phyloP scores from a whole-genome alignment of 106 monocot species.

The Cymbidium sinense region DNA sequence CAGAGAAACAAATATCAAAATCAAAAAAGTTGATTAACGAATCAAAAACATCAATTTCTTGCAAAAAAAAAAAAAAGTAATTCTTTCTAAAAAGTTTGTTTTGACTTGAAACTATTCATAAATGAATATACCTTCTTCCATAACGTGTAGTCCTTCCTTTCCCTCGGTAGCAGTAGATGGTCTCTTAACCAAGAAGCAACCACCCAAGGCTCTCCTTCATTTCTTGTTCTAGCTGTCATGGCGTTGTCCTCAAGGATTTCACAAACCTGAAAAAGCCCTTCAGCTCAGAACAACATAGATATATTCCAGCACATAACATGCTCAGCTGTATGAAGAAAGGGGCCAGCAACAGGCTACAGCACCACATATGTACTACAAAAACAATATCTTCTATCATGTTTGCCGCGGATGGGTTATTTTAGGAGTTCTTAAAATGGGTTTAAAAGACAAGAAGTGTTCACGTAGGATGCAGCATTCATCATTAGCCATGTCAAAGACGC shows the following conservation, averaged over 20 bases:
- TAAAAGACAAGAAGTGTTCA: background rate
- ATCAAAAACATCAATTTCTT: background rate
- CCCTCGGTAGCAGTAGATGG: slow-evolving; percentile 70
- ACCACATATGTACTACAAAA: background rate
- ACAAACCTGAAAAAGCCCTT: slow-evolving; percentile 46
- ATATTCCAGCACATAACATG: background rate
- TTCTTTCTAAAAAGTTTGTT: background rate
- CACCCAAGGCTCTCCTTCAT: slow-evolving; percentile 56
- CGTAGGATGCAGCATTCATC: background rate
- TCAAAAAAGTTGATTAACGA: background rate
- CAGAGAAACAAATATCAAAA: background rate
- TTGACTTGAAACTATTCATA: background rate
- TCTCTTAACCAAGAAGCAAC: slow-evolving; percentile 91
- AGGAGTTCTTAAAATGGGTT: background rate
- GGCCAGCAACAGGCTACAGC: background rate
- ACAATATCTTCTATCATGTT: background rate
- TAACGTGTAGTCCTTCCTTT: slow-evolving; percentile 54
- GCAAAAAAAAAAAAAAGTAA: background rate
- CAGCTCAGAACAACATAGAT: background rate
- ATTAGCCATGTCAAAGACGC: too few species aligned
- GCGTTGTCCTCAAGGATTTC: slow-evolving; percentile 89
- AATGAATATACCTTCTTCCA: slow-evolving; percentile 80
- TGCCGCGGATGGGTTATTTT: background rate
- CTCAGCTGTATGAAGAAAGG: background rate
- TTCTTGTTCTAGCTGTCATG: slow-evolving; percentile 13